phyloP scores from a whole-genome alignment of 257 asterid genomes.

The Solanum rostratum region DNA sequence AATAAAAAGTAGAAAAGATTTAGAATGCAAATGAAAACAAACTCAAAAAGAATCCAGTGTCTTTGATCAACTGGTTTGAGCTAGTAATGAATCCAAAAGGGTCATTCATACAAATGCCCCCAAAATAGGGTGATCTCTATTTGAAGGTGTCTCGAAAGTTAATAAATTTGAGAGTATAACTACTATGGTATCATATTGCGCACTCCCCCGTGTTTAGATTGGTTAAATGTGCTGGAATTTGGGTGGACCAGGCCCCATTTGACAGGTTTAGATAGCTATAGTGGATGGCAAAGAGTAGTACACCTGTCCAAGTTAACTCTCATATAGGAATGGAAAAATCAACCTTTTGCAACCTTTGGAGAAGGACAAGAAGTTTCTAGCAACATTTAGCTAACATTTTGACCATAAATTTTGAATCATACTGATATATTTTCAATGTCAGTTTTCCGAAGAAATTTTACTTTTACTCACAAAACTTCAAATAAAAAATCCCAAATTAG shows the following conservation, averaged over 20 bases:
- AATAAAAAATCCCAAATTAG: fast-evolving
- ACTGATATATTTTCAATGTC: no score
- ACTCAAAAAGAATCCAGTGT: no score
- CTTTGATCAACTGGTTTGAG: no score
- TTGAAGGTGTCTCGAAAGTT: background rate
- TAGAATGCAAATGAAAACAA: no score
- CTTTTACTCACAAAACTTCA: background rate
- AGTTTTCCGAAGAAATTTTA: background rate
- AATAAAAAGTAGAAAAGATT: no score
- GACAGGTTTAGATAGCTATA: background rate
- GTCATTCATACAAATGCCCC: no score
- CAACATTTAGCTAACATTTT: background rate
- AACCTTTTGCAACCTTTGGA: background rate
- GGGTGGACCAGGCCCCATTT: background rate
- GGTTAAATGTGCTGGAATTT: background rate
- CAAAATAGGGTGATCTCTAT: no score
- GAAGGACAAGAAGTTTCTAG: background rate
- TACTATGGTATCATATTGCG: background rate
- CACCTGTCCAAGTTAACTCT: background rate
- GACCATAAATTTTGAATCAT: background rate
- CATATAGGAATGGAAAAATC: background rate
- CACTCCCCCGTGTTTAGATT: background rate
- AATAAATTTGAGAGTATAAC: background rate
- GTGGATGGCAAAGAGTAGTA: background rate
- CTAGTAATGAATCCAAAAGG: no score